Base-by-base conservation (phyloP, 257 asterid genomes). In the Anisodus tanguticus region DNA sequence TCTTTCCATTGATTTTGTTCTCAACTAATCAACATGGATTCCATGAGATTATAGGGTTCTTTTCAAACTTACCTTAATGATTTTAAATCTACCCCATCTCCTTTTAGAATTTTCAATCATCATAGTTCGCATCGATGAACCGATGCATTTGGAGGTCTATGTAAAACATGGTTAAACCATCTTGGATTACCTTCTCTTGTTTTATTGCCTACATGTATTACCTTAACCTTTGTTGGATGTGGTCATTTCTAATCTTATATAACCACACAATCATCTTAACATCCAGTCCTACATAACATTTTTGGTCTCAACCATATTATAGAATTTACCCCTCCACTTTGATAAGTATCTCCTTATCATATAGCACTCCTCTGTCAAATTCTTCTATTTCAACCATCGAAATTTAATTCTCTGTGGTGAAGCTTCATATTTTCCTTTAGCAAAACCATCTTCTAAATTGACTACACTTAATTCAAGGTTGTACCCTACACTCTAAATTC, bases 251-350 rank as follows among this genome's bases (percentile, higher is more conserved):
- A 49, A 49, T 74, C 19, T 74, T 49, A 5, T 47, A 49, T 74
- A 22, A 49, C 43, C 11, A 49, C 5, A 49, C 12, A 74, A 74
- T 49, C 80, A 74, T 74, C 62, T 74, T 55, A 49, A 74, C 80
- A 74, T 49, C 80, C 1, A 74, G 60, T 19, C 62, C 80, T 12
- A 37, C 19, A 74, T 12, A 74, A 22, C 39, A 22, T 49, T 74
- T 47, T 49, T 74, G 60, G 80, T 49, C 80, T 74, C 62, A 49
- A 76, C 63, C 22, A 76, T 49, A 22, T 76, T 76, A 49, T 22
- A 51, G 62, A 76, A 17, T 76, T 51, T 22, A 45, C 7, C 62
- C 45, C 22, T 76, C 39, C 81, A 76, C 81, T 76, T 74, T 6
- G 62, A 3, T 22, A 13, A 76, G 81, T 76, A 76, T 76, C 63